phyloP scores from a whole-genome alignment of 1,139 yeast genomes.

The Debaryomyces psychrophilus region DNA sequence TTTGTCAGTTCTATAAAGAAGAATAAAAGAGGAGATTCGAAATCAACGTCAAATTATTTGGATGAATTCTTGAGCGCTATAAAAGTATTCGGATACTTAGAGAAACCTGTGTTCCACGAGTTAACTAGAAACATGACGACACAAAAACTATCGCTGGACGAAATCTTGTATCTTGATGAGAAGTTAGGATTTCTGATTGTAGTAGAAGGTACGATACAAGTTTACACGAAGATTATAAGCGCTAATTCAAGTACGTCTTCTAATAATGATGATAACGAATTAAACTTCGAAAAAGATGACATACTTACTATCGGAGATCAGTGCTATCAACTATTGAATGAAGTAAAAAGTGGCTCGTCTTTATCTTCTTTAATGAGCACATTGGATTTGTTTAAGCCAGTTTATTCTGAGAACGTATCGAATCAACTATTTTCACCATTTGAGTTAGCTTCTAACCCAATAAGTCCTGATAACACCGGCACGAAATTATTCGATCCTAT shows the following conservation, averaged over 20 bases:
- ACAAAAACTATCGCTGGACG: constrained; percentile 77
- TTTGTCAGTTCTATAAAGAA: constrained; percentile 36
- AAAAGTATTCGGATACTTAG: constrained; percentile 91
- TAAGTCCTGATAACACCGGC: constrained; percentile 9
- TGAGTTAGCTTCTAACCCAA: constrained; percentile 7
- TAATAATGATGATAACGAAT: constrained; percentile 24
- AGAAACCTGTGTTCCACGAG: constrained; percentile 88
- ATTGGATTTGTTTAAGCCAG: constrained; percentile 56
- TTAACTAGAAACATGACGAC: constrained; percentile 91
- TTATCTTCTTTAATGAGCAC: constrained; percentile 82
- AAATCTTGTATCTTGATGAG: constrained; percentile 71
- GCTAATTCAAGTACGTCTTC: constrained; percentile 12
- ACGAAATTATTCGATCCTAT: constrained; percentile 14
- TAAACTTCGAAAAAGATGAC: constrained; percentile 43
- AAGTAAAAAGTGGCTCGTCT: constrained; percentile 84
- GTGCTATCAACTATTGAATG: constrained; percentile 76
- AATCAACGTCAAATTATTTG: constrained; percentile 52
- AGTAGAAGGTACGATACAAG: constrained; percentile 89
- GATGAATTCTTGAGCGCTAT: constrained; percentile 91
- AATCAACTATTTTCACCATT: constrained; percentile 8
- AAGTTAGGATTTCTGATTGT: constrained; percentile 86
- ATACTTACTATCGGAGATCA: constrained; percentile 50
- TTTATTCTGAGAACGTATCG: constrained; percentile 3
- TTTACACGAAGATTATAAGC: constrained; percentile 61
- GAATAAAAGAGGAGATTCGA: constrained; percentile 27